Base-by-base conservation (phyloP, 2,329 filamentous ascomycete species). In the Aspergillus hortae region DNA sequence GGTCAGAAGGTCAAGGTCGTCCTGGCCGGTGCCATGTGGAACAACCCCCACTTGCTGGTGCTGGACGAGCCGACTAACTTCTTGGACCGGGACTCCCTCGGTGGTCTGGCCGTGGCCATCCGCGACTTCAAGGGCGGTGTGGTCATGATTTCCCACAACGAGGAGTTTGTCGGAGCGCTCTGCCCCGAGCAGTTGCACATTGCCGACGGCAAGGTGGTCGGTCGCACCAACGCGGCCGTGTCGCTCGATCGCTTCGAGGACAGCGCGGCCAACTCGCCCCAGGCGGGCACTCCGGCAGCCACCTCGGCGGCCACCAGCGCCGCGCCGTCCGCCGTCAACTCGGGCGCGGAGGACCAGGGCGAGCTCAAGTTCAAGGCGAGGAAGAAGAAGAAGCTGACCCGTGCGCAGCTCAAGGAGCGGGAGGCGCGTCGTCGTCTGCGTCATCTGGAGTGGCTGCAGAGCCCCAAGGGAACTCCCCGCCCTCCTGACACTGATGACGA, bases 1-100 rank as follows among this genome's bases (percentile, higher is more conserved):
- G 94, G 94, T 12, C 94, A 99, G 71, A 97, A 97, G 76, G 94
- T 99, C 77, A 99, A 99, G 82, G 94, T 99, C 44, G 94, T 99
- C 57, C 85, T 99, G 62, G 94, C 90, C 3, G 90, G 90, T 66
- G 90, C 91, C 63, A 95, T 95, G 90, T 96, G 92, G 92, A 96
- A 97, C 78, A 97, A 97, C 79, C 94, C 94, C 1, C 94, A 99
- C 78, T 77, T 99, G 66, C 84, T 99, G 56, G 94, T 99, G 45
- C 87, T 99, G 21, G 94, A 99, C 81, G 92, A 99, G 77, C 94
- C 94, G 53, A 97, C 94, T 71, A 99, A 99, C 79, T 99, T 96
- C 83, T 85, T 99, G 79, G 94, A 99, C 69, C 91, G 94, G 64
- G 94, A 99, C 76, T 96, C 92, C 14, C 86, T 99, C 15, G 95